Conservation (phyloP, 345 rosid genomes). For the Tarenaya hassleriana region DNA sequence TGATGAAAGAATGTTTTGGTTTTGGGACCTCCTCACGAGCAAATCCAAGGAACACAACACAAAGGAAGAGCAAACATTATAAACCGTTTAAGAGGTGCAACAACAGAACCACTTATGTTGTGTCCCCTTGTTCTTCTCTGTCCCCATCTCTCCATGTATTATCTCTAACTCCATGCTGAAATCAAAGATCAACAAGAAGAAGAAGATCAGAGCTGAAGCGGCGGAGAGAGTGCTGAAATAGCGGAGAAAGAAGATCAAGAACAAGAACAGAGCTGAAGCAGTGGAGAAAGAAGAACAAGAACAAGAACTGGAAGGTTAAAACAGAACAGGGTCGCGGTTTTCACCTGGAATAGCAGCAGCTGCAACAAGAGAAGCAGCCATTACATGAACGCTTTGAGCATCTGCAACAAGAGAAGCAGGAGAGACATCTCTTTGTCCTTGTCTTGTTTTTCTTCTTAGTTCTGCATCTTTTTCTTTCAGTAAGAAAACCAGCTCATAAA, state of each 20-base stretch:
- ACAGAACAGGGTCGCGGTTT: too few species aligned
- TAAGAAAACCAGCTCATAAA: neutral
- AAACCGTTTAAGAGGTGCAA: too few species aligned
- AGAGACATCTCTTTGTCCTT: slow-evolving; percentile 20
- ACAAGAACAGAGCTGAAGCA: slow-evolving; percentile 5
- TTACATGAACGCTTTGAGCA: slow-evolving; percentile 17
- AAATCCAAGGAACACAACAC: slow-evolving; percentile 16
- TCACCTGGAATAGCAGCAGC: slow-evolving; percentile 25
- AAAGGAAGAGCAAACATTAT: too few species aligned
- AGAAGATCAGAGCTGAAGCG: neutral
- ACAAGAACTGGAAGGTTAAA: neutral
- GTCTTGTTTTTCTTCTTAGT: slow-evolving; percentile 5
- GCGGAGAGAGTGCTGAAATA: slow-evolving; percentile 2
- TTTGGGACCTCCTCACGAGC: neutral
- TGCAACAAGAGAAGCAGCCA: slow-evolving; percentile 19
- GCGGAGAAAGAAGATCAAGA: neutral
- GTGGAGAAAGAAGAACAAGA: neutral
- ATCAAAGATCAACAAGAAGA: neutral
- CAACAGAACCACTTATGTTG: slow-evolving; percentile 26
- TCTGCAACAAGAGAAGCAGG: slow-evolving; percentile 12
- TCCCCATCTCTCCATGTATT: slow-evolving; percentile 20
- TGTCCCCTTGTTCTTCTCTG: slow-evolving; percentile 13
- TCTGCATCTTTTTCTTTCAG: slow-evolving; percentile 18
- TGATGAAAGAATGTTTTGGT: too few species aligned
- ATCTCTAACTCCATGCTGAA: slow-evolving; percentile 20